Percentiles rank a stretch among this genome's conserved stretches.
phyloP scores from a whole-genome alignment of 1,284 basidiomycete genomes.

The Lignosus rhinocerotis region DNA sequence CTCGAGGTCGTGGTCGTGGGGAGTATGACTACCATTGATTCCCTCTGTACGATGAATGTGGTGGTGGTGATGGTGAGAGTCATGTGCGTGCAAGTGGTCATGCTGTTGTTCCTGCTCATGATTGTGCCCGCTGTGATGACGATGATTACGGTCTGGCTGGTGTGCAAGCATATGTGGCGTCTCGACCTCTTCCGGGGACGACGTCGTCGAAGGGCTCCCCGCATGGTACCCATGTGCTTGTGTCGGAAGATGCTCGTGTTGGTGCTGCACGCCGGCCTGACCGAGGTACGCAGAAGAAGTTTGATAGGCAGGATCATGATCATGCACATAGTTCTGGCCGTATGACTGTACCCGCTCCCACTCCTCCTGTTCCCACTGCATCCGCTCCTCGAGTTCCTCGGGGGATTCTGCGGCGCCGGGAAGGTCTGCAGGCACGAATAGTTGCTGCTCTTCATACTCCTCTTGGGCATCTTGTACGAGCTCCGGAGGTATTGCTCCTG shows the following conservation, averaged over 20 bases:
- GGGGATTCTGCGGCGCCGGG: slow-evolving; percentile 30
- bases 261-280: slow-evolving; percentile 18
- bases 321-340: slow-evolving; percentile 30
- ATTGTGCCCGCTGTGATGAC: slow-evolving; percentile 12
- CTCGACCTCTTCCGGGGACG: slow-evolving; percentile 9
- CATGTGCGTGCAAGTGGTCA: not conserved
- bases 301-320: slow-evolving; percentile 31
- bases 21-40: not conserved
- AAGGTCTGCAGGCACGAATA: slow-evolving; percentile 73
- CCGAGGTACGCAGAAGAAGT: slow-evolving; percentile 28
- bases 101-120: slow-evolving; percentile 11
- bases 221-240: slow-evolving; percentile 12
- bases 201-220: not conserved
- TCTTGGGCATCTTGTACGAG: slow-evolving; percentile 45
- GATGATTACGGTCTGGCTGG: slow-evolving; percentile 17
- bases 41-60: not conserved
- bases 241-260: slow-evolving; percentile 11
- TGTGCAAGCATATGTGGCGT: slow-evolving; percentile 24
- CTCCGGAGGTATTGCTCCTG: slow-evolving; percentile 55
- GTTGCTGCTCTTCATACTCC: slow-evolving; percentile 59
- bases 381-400: slow-evolving; percentile 38
- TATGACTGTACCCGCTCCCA: slow-evolving; percentile 37
- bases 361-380: slow-evolving; percentile 43
- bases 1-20: slow-evolving; percentile 9
- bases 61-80: not conserved